Conservation (phyloP, 139 green algal genomes). For the Closterium sp. region DNA sequence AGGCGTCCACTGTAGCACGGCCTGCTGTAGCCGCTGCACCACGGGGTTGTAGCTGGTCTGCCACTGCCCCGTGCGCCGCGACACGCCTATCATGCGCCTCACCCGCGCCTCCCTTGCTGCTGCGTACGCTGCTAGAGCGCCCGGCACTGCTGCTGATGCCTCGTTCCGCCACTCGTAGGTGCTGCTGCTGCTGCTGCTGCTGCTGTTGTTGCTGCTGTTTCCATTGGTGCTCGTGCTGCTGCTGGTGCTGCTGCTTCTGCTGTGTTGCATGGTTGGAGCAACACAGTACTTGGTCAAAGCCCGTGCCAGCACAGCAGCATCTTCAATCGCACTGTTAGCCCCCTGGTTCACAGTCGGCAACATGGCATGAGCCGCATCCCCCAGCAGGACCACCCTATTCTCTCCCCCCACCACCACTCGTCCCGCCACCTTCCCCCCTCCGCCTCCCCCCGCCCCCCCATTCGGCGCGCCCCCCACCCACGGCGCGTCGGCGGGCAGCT, state of each 20-base stretch:
- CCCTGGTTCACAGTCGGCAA: not conserved
- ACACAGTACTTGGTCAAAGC: not conserved
- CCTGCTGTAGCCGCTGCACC: not conserved
- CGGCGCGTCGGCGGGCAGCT: not conserved
- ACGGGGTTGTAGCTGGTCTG: not conserved
- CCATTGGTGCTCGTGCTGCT: not conserved
- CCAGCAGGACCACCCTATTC: not conserved
- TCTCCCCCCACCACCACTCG: not conserved
- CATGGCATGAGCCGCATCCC: constrained; percentile 21
- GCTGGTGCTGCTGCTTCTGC: not conserved
- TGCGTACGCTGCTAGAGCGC: not conserved
- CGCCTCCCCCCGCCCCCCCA: not conserved
- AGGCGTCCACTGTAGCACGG: not conserved
- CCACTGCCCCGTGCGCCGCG: not conserved
- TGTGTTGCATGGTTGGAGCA: not conserved
- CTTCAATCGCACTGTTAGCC: not conserved
- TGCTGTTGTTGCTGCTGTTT: not conserved
- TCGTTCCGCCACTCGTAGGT: not conserved
- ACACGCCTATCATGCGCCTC: not conserved
- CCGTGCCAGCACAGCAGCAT: not conserved
- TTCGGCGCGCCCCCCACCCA: not conserved
- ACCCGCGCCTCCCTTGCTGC: constrained; percentile 1
- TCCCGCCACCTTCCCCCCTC: not conserved
- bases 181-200: not conserved
- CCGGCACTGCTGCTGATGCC: not conserved